These are phyloP conservation scores for Piedraia hortae DNA, from an alignment of 2,329 filamentous ascomycete species.

Conservation along the genomic window DNA sequence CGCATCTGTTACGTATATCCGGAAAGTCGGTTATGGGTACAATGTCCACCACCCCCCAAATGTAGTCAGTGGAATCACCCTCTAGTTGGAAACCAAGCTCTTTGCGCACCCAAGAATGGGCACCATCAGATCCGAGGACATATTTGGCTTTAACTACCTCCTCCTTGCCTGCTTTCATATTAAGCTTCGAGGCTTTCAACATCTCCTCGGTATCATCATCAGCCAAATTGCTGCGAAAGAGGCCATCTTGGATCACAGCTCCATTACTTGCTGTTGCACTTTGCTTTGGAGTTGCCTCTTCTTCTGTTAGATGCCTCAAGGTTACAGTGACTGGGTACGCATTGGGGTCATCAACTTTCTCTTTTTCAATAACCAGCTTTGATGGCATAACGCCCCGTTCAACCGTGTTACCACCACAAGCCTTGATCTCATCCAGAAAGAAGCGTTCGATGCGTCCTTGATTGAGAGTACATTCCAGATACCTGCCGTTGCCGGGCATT, in stretches of 20 bases:
- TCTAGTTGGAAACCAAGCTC: conserved; percentile 23
- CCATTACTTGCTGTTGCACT: conserved; percentile 11
- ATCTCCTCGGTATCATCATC: conserved; percentile 6
- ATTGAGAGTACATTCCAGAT: conserved; percentile 37
- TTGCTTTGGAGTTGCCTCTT: conserved; percentile 27
- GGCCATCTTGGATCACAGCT: conserved; percentile 19
- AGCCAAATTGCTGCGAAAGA: conserved; percentile 28
- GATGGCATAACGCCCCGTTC: conserved; percentile 33
- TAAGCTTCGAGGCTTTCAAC: conserved; percentile 2
- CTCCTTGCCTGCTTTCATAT: conserved; percentile 2
- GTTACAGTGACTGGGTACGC: conserved; percentile 33
- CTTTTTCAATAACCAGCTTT: conserved; percentile 25
- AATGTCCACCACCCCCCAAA: conserved; percentile 15
- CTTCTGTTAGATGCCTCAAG: conserved; percentile 28
- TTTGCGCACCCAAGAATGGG: conserved; percentile 40
- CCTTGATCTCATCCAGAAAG: conserved; percentile 9
- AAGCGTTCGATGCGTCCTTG: conserved; percentile 41
- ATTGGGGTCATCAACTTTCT: conserved; percentile 20
- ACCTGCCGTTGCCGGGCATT: conserved; percentile 25
- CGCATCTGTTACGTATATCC: conserved; percentile 9
- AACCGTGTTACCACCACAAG: conserved; percentile 26
- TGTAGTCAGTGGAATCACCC: conserved; percentile 25
- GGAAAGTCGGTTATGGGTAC: conserved; percentile 1
- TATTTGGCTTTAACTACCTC: conserved; percentile 28
- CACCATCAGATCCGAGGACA: conserved; percentile 45